Base-by-base conservation (phyloP, 2,329 filamentous ascomycete species). In the Juglanconis juglandina region DNA sequence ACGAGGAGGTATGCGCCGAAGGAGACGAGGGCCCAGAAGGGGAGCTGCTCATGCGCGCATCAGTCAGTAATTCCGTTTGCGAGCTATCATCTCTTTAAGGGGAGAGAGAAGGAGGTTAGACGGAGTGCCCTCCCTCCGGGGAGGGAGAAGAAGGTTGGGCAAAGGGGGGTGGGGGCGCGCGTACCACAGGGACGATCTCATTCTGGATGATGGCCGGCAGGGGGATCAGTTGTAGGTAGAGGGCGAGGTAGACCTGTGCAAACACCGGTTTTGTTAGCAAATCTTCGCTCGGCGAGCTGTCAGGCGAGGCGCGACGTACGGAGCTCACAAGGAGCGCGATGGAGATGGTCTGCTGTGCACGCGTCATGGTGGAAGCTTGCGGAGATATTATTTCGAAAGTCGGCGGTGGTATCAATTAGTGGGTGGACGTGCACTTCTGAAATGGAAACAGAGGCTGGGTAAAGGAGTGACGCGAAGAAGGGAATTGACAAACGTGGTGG, bases 1-100 rank as follows among this genome's bases (percentile, higher is more conserved):
- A 89, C 92, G 66, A 99, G 88, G 24, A 99, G 88, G 77, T 92
- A 93, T 64, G 93, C 90, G 76, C 93, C 95, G 72, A 98, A 93
- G 30, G 90, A 87, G 66, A 99, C 90, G 68, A 98, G 81, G 51
- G 86, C 87, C 90, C 94, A 99, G 80, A 97, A 91, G 59, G 95
- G 95, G 52, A 98, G 85, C 93, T 49, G 30, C 42, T 13, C 11
- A 24, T 3, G 47, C 47, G 24, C 24, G 5, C 24, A 13, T 59
- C 33, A 60, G 53, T 17, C 50, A 49, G 8, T 47, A 51, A 42
- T 17, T 58, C 44, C 14, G 37, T 41, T 8, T 41, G 1, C 24
- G 24, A 24, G 24, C 24, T 24, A 24, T 24, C 2, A 2, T 24
- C 24, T 24, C 24, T 24, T 24, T 24, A 24, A 7, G 10, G 35